Evolutionary conservation across 257 asterid species (phyloP).

Genomic region (Osmanthus fragrans): DNA sequence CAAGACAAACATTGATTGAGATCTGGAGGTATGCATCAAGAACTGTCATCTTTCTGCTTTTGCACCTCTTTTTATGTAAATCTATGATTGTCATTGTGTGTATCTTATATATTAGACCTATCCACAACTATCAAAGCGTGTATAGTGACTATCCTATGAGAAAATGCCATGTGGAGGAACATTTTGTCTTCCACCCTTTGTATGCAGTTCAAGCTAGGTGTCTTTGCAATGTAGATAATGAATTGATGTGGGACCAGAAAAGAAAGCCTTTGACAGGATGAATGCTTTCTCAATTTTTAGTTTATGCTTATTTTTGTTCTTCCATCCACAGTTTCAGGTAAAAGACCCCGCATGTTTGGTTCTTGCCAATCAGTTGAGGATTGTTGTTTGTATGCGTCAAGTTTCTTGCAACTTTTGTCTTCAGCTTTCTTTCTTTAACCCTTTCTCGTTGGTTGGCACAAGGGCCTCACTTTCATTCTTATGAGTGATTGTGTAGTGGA

Average conservation of each 20-base stretch:
- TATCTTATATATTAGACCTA: not conserved
- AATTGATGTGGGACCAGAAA: not conserved
- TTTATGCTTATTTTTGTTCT: not conserved
- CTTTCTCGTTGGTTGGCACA: not conserved
- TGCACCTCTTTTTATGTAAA: not conserved
- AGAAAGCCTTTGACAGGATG: not conserved
- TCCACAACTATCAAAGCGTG: not conserved
- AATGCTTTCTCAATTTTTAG: not conserved
- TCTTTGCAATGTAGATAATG: not conserved
- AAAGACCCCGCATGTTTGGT: not conserved
- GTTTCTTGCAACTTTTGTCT: not conserved
- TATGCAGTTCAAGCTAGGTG: not conserved
- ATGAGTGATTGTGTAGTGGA: no score
- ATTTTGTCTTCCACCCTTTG: not conserved
- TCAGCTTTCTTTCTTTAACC: not conserved
- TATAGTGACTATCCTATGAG: not conserved
- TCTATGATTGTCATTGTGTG: not conserved
- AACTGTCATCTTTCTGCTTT: not conserved
- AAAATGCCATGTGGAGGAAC: not conserved
- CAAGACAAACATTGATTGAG: slow-evolving; percentile 60
- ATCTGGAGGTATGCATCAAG: slow-evolving; percentile 61
- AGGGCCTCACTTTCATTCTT: no score
- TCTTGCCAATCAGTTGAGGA: not conserved
- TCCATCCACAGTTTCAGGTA: not conserved
- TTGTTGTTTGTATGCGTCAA: not conserved